phyloP scores from a whole-genome alignment of 2,329 filamentous ascomycete genomes.

The Rutstroemia sp. region DNA sequence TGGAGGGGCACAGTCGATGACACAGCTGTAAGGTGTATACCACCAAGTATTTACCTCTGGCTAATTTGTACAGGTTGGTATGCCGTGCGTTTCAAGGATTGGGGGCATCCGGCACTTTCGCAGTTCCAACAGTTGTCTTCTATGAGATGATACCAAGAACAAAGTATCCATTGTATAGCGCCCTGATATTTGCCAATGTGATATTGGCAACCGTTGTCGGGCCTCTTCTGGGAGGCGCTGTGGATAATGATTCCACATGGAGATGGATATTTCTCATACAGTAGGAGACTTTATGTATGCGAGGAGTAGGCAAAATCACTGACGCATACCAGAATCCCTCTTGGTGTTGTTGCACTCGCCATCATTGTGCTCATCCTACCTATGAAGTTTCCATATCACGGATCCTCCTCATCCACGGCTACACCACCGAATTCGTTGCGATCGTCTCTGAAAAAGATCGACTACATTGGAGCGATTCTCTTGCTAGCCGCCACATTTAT shows the following conservation, averaged over 20 bases:
- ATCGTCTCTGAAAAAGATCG: neutral
- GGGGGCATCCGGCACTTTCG: constrained; percentile 38
- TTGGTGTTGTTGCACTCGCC: neutral
- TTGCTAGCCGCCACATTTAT: neutral
- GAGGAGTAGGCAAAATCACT: neutral
- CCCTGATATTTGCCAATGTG: constrained; percentile 6
- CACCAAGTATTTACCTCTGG: neutral
- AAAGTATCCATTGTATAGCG: constrained; percentile 23
- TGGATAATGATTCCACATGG: constrained; percentile 30
- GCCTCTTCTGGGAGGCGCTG: constrained; percentile 28
- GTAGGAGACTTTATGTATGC: neutral
- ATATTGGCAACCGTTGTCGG: constrained; percentile 15
- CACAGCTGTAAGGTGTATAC: neutral
- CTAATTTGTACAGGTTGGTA: constrained; percentile 7
- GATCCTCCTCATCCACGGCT: neutral
- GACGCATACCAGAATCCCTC: neutral
- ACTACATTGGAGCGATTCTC: neutral
- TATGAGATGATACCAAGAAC: neutral
- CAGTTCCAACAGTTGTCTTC: neutral
- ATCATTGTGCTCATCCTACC: neutral
- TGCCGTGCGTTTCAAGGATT: constrained; percentile 33
- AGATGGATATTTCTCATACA: constrained; percentile 21
- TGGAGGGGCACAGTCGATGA: neutral
- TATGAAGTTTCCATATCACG: neutral
- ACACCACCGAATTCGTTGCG: neutral